Evolutionary conservation across 441 rosid species (phyloP).

Genomic region (Raphanus hybrid): DNA sequence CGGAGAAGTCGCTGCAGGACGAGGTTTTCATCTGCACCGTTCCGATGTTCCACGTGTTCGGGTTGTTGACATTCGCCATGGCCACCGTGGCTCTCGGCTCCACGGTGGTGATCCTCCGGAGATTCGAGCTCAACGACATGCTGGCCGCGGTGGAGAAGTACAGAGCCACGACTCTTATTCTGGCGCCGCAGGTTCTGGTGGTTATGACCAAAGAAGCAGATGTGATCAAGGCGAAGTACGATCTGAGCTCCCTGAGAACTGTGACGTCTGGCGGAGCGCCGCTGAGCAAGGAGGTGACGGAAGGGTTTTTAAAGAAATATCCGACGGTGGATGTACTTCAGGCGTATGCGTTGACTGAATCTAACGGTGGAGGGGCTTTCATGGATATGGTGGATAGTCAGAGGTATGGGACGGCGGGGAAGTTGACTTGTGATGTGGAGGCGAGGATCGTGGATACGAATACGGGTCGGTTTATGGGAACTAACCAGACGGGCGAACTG

Average conservation of each 20-base stretch:
- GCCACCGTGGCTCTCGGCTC: constrained; percentile 64
- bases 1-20: constrained; percentile 38
- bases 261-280: constrained; percentile 85
- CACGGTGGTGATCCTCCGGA: constrained; percentile 71
- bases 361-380: constrained; percentile 70
- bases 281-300: constrained; percentile 76
- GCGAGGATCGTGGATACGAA: constrained; percentile 80
- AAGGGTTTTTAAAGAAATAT: constrained; percentile 68
- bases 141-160: constrained; percentile 47
- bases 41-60: constrained; percentile 89
- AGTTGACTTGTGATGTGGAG: constrained; percentile 61
- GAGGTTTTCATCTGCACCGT: constrained; percentile 69
- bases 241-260: constrained; percentile 62
- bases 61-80: constrained; percentile 66
- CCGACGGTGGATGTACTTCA: constrained; percentile 61
- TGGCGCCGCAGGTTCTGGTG: constrained; percentile 82
- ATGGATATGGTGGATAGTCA: constrained; percentile 66
- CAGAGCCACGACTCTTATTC: constrained; percentile 60
- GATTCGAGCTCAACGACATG: constrained; percentile 78
- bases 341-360: constrained; percentile 84
- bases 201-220: constrained; percentile 66
- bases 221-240: constrained; percentile 53
- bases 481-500: constrained; percentile 84
- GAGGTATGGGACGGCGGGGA: constrained; percentile 78
- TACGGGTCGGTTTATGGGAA: constrained; percentile 48